These are phyloP conservation scores for Coniochaeta sp. DNA, from an alignment of 2,329 filamentous ascomycete genomes.

Conservation along the genomic window DNA sequence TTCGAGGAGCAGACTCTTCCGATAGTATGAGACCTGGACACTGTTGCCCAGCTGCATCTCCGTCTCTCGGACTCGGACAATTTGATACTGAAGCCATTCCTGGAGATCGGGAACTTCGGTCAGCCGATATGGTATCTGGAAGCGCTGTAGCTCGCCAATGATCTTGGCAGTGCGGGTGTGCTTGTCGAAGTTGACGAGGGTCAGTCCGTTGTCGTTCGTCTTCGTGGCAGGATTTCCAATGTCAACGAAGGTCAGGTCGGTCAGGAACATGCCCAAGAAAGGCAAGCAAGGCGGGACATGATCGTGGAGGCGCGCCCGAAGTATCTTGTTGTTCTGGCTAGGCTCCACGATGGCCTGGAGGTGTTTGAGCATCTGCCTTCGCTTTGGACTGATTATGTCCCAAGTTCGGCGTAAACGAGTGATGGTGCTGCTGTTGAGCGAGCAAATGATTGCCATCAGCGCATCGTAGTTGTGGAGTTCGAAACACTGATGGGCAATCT, in stretches of 20 bases:
- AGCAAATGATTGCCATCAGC: conserved; percentile 94
- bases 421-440: conserved; percentile 86
- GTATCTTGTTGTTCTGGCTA: conserved; percentile 80
- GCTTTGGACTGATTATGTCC: conserved; percentile 80
- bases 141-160: conserved; percentile 89
- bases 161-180: conserved; percentile 91
- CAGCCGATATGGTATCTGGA: conserved; percentile 88
- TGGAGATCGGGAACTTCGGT: conserved; percentile 81
- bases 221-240: conserved; percentile 86
- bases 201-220: conserved; percentile 56
- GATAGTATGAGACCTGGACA: conserved; percentile 61
- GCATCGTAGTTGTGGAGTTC: conserved; percentile 95
- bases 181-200: conserved; percentile 97
- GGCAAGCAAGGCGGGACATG: conserved; percentile 89
- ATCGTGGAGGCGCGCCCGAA: conserved; percentile 75
- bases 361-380: conserved; percentile 69
- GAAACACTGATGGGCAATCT: conserved; percentile 78
- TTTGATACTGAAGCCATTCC: conserved; percentile 82
- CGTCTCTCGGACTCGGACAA: conserved; percentile 63
- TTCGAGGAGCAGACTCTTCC: conserved; percentile 78
- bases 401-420: conserved; percentile 83
- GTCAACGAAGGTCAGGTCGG: conserved; percentile 91
- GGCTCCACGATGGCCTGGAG: conserved; percentile 84
- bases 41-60: conserved; percentile 38
- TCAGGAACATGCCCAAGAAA: conserved; percentile 93